Evolutionary conservation across 2,329 filamentous ascomycete genomes (phyloP), one percentile per base, ranked within the genome.

Genomic region (Phyllosticta citrichinensis): DNA sequence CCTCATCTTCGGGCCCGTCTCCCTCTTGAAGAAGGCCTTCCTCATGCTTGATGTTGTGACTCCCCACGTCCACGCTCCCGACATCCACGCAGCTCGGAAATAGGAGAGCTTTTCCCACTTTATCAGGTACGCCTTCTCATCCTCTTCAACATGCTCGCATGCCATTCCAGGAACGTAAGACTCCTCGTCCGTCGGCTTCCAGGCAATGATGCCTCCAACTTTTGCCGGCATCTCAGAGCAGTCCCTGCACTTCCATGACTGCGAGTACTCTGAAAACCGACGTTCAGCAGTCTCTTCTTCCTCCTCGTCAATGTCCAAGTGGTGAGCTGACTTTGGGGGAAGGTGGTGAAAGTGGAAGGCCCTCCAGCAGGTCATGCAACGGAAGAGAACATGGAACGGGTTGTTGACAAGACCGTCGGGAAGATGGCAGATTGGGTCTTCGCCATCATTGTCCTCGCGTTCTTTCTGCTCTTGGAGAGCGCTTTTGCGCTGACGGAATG

Each of bases 71-170:
- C 94, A 99, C 17, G 87, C 81, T 12, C 93, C 94, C 10, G 91
- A 85, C 81, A 91, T 88, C 94, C 95, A 99, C 6, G 79, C 80
- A 58, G 89, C 90, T 65, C 89, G 87, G 64, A 86, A 87, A 68
- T 97, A 95, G 0, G 93, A 96, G 61, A 83, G 80, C 0, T 80
- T 79, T 53, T 88, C 85, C 90, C 92, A 97, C 70, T 94, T 96
- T 67, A 99, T 77, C 2, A 99, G 81, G 68, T 97, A 99, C 66
- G 97, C 91, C 65, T 92, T 92, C n/a, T 88, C 80, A 60, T 91
- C 87, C 68, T 94, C 87, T 11, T 76, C 73, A n/a, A 89, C 75
- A 58, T 82, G 75, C 27, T 83, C 75, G 55, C 80, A 79, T 1
- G 77, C 75, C 58, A 80, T 77, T 1, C 81, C 83, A 3, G 78